A percentile compares a stretch with the other conserved stretches of the same genome.
Conservation (phyloP, 73 alveolate species). For the Paramecium caudatum region DNA sequence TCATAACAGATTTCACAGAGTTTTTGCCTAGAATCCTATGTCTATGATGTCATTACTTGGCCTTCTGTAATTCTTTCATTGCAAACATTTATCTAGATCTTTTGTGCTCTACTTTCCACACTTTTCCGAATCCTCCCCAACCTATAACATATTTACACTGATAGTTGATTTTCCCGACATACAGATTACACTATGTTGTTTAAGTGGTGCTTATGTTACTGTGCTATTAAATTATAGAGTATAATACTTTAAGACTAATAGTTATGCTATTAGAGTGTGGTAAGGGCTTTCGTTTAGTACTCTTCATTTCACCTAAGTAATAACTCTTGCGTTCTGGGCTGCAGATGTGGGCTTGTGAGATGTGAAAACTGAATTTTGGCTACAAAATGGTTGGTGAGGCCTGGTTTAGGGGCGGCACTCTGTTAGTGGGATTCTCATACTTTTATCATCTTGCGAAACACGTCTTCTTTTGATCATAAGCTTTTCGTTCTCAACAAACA, state of each 20-base stretch:
- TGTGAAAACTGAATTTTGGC: constrained; percentile 27
- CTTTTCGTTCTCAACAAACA: constrained; percentile 3
- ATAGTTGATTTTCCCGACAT: constrained; percentile 45
- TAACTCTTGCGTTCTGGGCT: constrained; percentile 18
- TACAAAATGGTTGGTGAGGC: constrained; percentile 1
- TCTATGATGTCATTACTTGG: constrained; percentile 61
- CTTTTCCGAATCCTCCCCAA: constrained; percentile 86
- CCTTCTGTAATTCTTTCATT: constrained; percentile 80
- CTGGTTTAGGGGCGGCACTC: not conserved
- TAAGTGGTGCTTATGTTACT: not conserved
- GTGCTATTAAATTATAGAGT: not conserved
- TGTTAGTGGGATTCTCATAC: not conserved
- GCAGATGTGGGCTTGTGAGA: not conserved
- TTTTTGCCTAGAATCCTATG: constrained; percentile 88
- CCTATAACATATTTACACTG: constrained; percentile 73
- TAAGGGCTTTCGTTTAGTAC: constrained; percentile 4
- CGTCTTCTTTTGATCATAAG: not conserved
- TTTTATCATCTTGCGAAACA: not conserved
- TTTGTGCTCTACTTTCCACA: constrained; percentile 90
- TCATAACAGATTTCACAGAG: constrained; percentile 84
- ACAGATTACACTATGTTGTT: not conserved
- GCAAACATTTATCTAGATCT: constrained; percentile 79
- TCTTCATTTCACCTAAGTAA: constrained; percentile 29
- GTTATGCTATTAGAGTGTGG: constrained; percentile 9
- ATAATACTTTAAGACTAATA: not conserved